Percentiles rank a stretch among this genome's conserved stretches.
Evolutionary conservation across 164 flowering plant genomes (phyloP).

Genomic region (Litsea cubeba): DNA sequence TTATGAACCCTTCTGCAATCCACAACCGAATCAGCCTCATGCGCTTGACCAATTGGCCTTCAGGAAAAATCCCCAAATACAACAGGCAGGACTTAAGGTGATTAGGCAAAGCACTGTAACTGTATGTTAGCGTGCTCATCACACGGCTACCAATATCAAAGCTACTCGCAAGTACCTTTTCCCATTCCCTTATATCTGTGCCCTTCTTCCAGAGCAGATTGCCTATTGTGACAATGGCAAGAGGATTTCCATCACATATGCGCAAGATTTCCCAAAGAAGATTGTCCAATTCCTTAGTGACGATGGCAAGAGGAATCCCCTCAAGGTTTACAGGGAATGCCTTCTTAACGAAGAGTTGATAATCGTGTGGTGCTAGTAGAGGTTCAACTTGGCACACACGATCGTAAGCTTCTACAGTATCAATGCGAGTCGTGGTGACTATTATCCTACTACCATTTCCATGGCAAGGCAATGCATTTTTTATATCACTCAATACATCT

Average conservation of each 20-base stretch:
- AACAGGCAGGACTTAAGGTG: conserved; percentile 42
- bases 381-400: background rate
- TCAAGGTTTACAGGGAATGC: background rate
- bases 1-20: conserved; percentile 49
- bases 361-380: background rate
- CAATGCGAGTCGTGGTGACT: conserved; percentile 26
- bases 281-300: conserved; percentile 22
- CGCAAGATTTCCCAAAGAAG: conserved; percentile 37
- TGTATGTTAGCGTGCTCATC: conserved; percentile 38
- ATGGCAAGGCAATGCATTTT: background rate
- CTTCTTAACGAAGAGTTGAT: conserved; percentile 4
- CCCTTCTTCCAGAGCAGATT: conserved; percentile 35
- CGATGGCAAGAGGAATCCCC: conserved; percentile 2
- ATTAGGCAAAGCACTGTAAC: conserved; percentile 45
- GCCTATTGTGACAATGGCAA: conserved; percentile 47
- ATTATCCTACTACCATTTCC: conserved; percentile 26
- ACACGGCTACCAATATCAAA: conserved; percentile 15
- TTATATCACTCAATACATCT: background rate
- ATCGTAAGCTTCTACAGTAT: conserved; percentile 21
- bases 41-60: conserved; percentile 32
- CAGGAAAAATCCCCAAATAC: conserved; percentile 42
- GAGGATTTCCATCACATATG: conserved; percentile 48
- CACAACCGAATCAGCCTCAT: conserved; percentile 39
- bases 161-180: conserved; percentile 25
- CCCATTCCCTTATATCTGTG: conserved; percentile 30